Percentiles rank a stretch among this genome's conserved stretches.
phyloP scores from a whole-genome alignment of 1,284 basidiomycete genomes.

The Xerocomus amazonicus region DNA sequence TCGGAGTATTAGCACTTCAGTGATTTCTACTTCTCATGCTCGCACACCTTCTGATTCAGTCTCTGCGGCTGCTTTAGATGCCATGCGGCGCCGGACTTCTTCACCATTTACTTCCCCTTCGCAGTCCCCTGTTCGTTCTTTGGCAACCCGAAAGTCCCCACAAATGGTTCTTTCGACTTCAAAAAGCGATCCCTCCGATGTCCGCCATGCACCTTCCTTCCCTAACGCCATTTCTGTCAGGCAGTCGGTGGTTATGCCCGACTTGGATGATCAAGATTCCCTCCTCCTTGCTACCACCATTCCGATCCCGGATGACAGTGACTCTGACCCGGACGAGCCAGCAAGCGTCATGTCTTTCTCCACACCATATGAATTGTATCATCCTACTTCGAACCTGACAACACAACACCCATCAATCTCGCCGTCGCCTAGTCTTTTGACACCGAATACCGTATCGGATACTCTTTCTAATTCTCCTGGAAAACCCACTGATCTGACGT shows the following conservation, averaged over 20 bases:
- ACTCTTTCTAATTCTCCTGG: slow-evolving; percentile 52
- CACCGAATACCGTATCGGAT: slow-evolving; percentile 47
- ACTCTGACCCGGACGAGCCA: slow-evolving; percentile 58
- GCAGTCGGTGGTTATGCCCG: slow-evolving; percentile 40
- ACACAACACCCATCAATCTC: slow-evolving; percentile 43
- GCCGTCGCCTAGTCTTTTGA: slow-evolving; percentile 51
- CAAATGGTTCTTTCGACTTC: slow-evolving; percentile 47
- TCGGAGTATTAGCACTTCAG: slow-evolving; percentile 38
- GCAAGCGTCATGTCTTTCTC: slow-evolving; percentile 70
- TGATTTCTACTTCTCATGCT: slow-evolving; percentile 36
- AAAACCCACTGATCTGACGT: slow-evolving; percentile 36
- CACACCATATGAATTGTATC: slow-evolving; percentile 56
- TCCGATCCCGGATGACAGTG: slow-evolving; percentile 69
- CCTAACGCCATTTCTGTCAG: slow-evolving; percentile 34
- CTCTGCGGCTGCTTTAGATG: slow-evolving; percentile 38
- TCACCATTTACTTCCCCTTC: slow-evolving; percentile 45
- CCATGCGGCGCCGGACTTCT: slow-evolving; percentile 46
- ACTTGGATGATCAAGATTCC: slow-evolving; percentile 52
- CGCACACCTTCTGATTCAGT: slow-evolving; percentile 47
- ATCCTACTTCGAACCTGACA: slow-evolving; percentile 25
- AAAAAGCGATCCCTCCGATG: slow-evolving; percentile 37
- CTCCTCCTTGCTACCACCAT: slow-evolving; percentile 65
- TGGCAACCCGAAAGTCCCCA: slow-evolving; percentile 44
- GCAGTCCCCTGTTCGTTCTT: slow-evolving; percentile 37
- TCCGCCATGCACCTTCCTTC: slow-evolving; percentile 29